Conservation (phyloP, 2,329 filamentous ascomycete genomes). For the Alternaria brassicicola region DNA sequence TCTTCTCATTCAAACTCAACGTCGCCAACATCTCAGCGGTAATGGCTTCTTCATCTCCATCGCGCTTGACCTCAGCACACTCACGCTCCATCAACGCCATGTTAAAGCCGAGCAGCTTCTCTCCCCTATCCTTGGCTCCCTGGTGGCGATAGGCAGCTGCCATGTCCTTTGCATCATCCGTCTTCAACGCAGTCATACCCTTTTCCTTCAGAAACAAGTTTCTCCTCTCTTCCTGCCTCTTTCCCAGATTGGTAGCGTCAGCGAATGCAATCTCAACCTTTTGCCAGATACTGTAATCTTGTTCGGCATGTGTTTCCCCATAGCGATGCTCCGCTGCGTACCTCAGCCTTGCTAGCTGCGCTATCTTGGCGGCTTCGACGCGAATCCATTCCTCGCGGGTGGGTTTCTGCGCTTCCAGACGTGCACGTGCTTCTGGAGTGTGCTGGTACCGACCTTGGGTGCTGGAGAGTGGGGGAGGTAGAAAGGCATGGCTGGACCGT, state of each 20-base stretch:
- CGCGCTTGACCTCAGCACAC: conserved; percentile 16
- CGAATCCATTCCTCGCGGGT: conserved; percentile 26
- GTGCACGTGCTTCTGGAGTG: neutral
- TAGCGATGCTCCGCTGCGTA: conserved; percentile 4
- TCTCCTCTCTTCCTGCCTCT: conserved; percentile 21
- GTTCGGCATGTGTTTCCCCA: neutral
- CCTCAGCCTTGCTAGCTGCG: neutral
- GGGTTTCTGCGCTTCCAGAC: conserved; percentile 10
- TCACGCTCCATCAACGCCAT: conserved; percentile 32
- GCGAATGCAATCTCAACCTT: neutral
- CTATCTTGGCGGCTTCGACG: conserved; percentile 12
- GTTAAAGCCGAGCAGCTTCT: conserved; percentile 17
- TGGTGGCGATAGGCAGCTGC: neutral
- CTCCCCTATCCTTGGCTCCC: neutral
- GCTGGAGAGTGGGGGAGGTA: conserved; percentile 4
- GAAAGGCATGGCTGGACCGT: conserved; percentile 3
- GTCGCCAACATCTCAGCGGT: conserved; percentile 7
- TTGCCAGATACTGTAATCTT: conserved; percentile 12
- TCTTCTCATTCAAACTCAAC: conserved; percentile 16
- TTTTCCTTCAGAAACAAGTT: conserved; percentile 22
- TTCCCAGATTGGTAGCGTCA: conserved; percentile 19
- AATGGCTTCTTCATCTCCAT: conserved; percentile 2
- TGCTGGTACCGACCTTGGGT: neutral
- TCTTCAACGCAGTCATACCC: conserved; percentile 21
- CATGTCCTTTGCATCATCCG: conserved; percentile 5